Conservation (phyloP, 306 rosid species). For the Cicer pinnatifidum region DNA sequence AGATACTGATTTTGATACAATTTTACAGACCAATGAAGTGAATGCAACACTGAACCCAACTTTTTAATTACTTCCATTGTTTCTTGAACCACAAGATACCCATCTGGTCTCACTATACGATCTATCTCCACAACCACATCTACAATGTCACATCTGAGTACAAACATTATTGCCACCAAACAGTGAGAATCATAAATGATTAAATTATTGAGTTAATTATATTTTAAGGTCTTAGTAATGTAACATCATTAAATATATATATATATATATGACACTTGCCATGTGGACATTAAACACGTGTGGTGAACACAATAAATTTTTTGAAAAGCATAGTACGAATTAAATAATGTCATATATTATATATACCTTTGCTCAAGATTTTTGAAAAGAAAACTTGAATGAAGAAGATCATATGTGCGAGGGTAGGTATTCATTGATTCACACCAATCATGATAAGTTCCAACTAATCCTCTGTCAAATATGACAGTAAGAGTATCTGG, state of each 20-base stretch:
- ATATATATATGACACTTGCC: not conserved
- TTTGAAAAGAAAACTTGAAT: conserved; percentile 71
- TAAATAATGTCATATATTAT: no score
- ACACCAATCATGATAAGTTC: conserved; percentile 96
- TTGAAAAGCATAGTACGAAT: no score
- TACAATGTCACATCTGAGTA: conserved; percentile 65
- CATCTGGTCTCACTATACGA: conserved; percentile 88
- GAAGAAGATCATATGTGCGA: conserved; percentile 84
- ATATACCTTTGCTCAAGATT: conserved; percentile 61
- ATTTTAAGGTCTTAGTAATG: no score
- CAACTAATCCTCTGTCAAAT: conserved; percentile 81
- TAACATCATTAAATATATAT: no score
- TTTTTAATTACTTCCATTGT: conserved; percentile 63
- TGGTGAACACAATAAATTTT: no score
- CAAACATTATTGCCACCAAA: conserved; percentile 35
- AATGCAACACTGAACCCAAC: conserved; percentile 63
- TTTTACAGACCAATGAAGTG: conserved; percentile 78
- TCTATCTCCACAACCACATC: conserved; percentile 78
- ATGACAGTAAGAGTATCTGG: conserved; percentile 72
- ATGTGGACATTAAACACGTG: no score
- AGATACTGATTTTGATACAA: conserved; percentile 65
- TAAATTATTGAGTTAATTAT: no score
- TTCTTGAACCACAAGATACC: conserved; percentile 73
- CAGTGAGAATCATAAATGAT: conserved; percentile 27
- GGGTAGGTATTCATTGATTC: conserved; percentile 86